A percentile compares a stretch with the other conserved stretches of the same genome.
Conservation (phyloP, 306 rosid species). For the Trifolium subterraneum region DNA sequence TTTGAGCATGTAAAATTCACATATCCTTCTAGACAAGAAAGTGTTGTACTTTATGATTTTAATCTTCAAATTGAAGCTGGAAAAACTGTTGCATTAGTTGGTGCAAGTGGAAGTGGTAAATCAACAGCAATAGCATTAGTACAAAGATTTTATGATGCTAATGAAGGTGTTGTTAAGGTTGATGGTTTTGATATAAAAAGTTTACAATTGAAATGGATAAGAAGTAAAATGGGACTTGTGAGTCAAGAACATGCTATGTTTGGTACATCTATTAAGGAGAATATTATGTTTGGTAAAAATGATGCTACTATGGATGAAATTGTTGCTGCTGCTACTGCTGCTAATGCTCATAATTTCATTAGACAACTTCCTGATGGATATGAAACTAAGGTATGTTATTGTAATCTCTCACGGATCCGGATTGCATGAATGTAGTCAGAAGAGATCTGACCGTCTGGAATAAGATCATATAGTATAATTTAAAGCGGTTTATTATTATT, state of each 20-base stretch:
- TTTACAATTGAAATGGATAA: slow-evolving; percentile 75
- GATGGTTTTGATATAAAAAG: slow-evolving; percentile 80
- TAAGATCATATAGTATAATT: too few species aligned
- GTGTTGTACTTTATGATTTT: slow-evolving; percentile 67
- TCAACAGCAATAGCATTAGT: slow-evolving; percentile 85
- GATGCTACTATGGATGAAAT: slow-evolving; percentile 89
- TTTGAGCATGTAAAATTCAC: slow-evolving; percentile 73
- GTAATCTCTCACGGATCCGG: too few species aligned
- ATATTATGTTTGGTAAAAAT: slow-evolving; percentile 85
- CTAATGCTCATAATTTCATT: slow-evolving; percentile 93
- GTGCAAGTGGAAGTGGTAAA: slow-evolving; percentile 95
- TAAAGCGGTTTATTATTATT: too few species aligned
- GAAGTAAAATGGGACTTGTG: slow-evolving; percentile 91
- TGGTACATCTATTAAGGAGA: slow-evolving; percentile 86
- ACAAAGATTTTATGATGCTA: slow-evolving; percentile 82
- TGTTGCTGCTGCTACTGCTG: slow-evolving; percentile 77
- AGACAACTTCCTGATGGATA: slow-evolving; percentile 93
- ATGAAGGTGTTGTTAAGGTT: slow-evolving; percentile 67
- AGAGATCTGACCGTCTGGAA: too few species aligned
- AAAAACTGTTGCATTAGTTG: slow-evolving; percentile 85
- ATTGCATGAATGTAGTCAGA: too few species aligned
- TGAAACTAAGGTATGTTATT: slow-evolving; percentile 76
- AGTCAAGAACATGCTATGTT: slow-evolving; percentile 97
- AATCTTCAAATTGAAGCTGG: slow-evolving; percentile 82
- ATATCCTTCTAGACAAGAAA: slow-evolving; percentile 85